A percentile compares a stretch with the other conserved stretches of the same genome.
Evolutionary conservation across 306 rosid genomes (phyloP).

Genomic region (Sphenostylis stenocarpa): DNA sequence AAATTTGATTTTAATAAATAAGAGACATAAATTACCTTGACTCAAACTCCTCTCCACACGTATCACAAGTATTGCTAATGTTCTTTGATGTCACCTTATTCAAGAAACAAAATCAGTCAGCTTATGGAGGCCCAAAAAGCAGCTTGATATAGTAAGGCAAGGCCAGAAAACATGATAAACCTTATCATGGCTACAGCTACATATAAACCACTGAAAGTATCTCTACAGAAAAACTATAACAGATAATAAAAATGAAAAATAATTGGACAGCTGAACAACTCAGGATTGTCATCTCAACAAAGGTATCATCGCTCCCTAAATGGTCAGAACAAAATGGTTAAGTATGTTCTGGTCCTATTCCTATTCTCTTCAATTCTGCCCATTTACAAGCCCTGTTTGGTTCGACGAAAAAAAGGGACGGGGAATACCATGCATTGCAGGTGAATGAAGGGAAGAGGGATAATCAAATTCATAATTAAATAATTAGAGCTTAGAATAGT

Average conservation of each 20-base stretch:
- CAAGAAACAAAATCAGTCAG: constrained; percentile 27
- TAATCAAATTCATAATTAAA: neutral
- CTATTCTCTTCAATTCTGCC: neutral
- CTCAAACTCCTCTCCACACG: constrained; percentile 86
- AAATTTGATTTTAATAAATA: neutral
- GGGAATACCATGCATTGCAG: neutral
- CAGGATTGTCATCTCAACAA: neutral
- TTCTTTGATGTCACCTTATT: constrained; percentile 58
- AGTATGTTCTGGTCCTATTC: neutral
- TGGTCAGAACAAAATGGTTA: neutral
- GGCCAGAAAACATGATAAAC: neutral
- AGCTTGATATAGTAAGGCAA: constrained; percentile 17
- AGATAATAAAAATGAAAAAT: neutral
- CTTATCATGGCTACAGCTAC: neutral
- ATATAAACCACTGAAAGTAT: neutral
- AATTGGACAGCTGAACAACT: constrained; percentile 5
- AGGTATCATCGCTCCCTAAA: neutral
- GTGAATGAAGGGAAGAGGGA: no score
- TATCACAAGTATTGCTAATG: constrained; percentile 56
- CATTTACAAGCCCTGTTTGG: neutral
- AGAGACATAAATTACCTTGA: constrained; percentile 56
- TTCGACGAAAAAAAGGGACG: neutral
- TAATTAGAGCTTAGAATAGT: neutral
- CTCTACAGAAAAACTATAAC: neutral
- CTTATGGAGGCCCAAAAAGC: constrained; percentile 19